Percentiles rank a stretch among this genome's conserved stretches.
Conservation (phyloP, 371 early-diverging fungal species). For the Encephalitozoon intestinalis region DNA sequence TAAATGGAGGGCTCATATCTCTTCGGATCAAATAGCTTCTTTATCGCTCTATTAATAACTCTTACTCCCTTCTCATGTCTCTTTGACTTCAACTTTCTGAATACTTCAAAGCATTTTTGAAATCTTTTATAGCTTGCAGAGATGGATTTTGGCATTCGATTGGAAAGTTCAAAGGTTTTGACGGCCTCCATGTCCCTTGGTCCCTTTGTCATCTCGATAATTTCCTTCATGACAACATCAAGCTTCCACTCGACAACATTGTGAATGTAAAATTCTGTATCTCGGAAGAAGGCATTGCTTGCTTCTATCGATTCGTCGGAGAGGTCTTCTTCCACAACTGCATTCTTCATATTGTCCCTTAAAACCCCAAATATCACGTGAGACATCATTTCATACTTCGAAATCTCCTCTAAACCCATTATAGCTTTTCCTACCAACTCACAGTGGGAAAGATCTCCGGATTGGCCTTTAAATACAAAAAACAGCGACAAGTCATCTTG, state of each 20-base stretch:
- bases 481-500: not conserved
- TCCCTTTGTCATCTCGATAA: slow-evolving; percentile 10
- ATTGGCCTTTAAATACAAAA: not conserved
- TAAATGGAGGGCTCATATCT: not conserved
- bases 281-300: not conserved
- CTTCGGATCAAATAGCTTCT: not conserved
- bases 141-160: slow-evolving; percentile 1
- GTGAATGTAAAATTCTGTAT: slow-evolving; percentile 4
- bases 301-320: not conserved
- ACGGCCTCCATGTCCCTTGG: not conserved
- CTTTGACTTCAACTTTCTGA: not conserved
- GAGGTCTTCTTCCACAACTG: not conserved
- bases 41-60: slow-evolving; percentile 4
- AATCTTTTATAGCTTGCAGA: slow-evolving; percentile 1
- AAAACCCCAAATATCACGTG: slow-evolving; percentile 3
- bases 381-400: not conserved
- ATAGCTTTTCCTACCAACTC: not conserved
- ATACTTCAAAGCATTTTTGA: slow-evolving; percentile 10
- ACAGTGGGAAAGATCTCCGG: not conserved
- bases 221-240: slow-evolving; percentile 28
- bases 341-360: not conserved
- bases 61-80: slow-evolving; percentile 4
- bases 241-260: slow-evolving; percentile 22
- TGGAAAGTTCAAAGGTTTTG: not conserved
- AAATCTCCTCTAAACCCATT: not conserved